phyloP scores from a whole-genome alignment of 805 yeast species.

The Myxozyma vanderwaltii region DNA sequence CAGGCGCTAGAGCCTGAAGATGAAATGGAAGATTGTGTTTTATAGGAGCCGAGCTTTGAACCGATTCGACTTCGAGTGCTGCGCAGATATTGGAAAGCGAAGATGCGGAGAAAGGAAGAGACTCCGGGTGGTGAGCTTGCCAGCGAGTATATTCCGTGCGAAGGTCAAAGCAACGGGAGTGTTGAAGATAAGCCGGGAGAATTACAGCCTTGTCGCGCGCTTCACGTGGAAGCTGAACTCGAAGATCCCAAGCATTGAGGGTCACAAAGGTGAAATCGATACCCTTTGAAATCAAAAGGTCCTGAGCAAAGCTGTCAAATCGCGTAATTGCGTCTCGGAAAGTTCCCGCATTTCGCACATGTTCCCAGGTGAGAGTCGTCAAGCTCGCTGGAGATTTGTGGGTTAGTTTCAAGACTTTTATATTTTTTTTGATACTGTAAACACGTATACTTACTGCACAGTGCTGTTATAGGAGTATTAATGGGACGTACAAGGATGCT shows the following conservation, averaged over 20 bases:
- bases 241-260: slow-evolving; percentile 66
- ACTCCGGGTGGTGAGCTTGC: slow-evolving; percentile 65
- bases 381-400: slow-evolving; percentile 43
- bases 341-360: slow-evolving; percentile 57
- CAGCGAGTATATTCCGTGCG: slow-evolving; percentile 71
- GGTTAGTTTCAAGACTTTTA: neutral
- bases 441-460: slow-evolving; percentile 35
- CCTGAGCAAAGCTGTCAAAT: slow-evolving; percentile 53
- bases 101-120: slow-evolving; percentile 39
- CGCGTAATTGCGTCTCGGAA: slow-evolving; percentile 63
- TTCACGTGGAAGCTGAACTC: slow-evolving; percentile 78
- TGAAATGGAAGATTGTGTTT: slow-evolving; percentile 36
- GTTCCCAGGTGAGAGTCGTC: slow-evolving; percentile 62
- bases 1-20: slow-evolving; percentile 39
- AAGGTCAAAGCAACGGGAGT: slow-evolving; percentile 75
- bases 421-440: neutral
- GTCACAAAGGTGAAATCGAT: slow-evolving; percentile 67
- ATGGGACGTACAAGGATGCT: slow-evolving; percentile 59
- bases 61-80: slow-evolving; percentile 50
- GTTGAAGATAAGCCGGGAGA: slow-evolving; percentile 73
- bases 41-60: slow-evolving; percentile 35
- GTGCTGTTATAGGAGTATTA: slow-evolving; percentile 65
- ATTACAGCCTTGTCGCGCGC: slow-evolving; percentile 73
- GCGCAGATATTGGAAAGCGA: slow-evolving; percentile 47
- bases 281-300: slow-evolving; percentile 45